phyloP scores from a whole-genome alignment of 2,329 filamentous ascomycete species.

The Ascochyta lentis region DNA sequence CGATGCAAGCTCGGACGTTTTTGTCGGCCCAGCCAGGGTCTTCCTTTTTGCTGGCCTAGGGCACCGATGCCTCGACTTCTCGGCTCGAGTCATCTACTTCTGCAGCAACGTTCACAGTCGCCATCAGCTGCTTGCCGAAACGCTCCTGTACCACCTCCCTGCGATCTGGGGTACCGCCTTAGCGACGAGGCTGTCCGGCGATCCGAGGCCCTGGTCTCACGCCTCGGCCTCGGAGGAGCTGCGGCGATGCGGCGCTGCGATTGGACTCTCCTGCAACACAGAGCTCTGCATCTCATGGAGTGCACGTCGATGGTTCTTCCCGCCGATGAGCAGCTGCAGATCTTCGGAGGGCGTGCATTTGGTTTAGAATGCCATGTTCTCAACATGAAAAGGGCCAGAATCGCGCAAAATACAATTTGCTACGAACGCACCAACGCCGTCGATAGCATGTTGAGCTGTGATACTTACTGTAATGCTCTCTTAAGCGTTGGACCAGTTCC shows the following conservation, averaged over 20 bases:
- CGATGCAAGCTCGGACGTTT: slow-evolving; percentile 20
- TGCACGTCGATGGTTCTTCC: neutral
- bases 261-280: slow-evolving; percentile 24
- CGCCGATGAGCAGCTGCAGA: too few species aligned
- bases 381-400: too few species aligned
- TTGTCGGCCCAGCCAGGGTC: slow-evolving; percentile 10
- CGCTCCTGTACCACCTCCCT: neutral
- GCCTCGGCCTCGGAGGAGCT: slow-evolving; percentile 31
- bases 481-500: neutral
- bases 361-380: too few species aligned
- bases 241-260: slow-evolving; percentile 33
- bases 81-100: slow-evolving; percentile 10
- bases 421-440: too few species aligned
- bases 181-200: slow-evolving; percentile 7
- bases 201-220: slow-evolving; percentile 7
- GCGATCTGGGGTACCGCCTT: slow-evolving; percentile 9
- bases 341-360: too few species aligned
- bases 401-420: too few species aligned
- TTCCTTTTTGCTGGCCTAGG: slow-evolving; percentile 10
- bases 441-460: neutral
- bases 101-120: slow-evolving; percentile 2
- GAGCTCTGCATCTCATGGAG: slow-evolving; percentile 5
- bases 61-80: slow-evolving; percentile 1
- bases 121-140: neutral
- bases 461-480: neutral